Percentiles rank a stretch among this genome's conserved stretches.
Conservation (phyloP, 164 flowering plant species). For the Sextonia rubra region DNA sequence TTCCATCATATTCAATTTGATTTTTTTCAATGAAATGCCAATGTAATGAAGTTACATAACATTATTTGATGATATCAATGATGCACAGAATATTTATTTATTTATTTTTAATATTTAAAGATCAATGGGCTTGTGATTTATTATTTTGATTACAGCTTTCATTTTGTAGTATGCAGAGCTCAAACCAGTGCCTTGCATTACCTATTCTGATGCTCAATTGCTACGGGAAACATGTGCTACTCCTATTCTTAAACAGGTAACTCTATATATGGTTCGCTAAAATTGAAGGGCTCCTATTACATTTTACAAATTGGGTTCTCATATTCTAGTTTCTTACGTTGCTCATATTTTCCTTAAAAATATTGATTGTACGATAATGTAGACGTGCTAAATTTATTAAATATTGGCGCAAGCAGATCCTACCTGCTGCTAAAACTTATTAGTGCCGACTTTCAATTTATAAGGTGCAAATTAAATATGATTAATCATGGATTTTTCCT, state of each 20-base stretch:
- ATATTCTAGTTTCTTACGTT: too few species aligned
- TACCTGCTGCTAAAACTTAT: too few species aligned
- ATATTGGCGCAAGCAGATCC: too few species aligned
- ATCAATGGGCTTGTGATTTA: not conserved
- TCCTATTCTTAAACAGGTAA: slow-evolving; percentile 84
- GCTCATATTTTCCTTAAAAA: not conserved
- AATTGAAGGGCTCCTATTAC: not conserved
- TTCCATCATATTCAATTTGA: too few species aligned
- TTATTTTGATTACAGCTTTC: not conserved
- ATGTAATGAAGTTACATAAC: not conserved
- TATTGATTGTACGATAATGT: not conserved
- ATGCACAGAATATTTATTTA: not conserved
- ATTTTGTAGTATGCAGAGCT: slow-evolving; percentile 88
- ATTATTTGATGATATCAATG: not conserved
- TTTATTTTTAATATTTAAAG: not conserved
- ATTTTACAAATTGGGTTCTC: not conserved
- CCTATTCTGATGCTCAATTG: slow-evolving; percentile 65
- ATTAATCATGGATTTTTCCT: not conserved
- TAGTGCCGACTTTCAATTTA: not conserved
- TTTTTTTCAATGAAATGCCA: too few species aligned
- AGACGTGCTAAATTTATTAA: too few species aligned
- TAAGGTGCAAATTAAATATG: not conserved
- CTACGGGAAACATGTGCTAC: slow-evolving; percentile 84
- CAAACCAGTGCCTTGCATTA: slow-evolving; percentile 94
- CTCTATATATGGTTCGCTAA: not conserved